Base-by-base conservation (phyloP, 164 flowering plant species). In the Nymphaea thermarum region DNA sequence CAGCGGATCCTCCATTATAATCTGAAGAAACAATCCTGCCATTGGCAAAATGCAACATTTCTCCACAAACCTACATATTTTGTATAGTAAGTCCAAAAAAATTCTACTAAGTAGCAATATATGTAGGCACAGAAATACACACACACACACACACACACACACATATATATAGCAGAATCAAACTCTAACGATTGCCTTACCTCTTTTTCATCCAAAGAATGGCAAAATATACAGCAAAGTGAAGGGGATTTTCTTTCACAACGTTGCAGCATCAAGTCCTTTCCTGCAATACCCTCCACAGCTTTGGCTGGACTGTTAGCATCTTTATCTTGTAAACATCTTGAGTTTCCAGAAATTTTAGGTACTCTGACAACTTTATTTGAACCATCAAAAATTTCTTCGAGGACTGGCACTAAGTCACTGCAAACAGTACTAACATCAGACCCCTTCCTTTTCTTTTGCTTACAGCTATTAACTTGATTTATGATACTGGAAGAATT, bases 41-140 rank as follows among this genome's bases (percentile, higher is more conserved):
- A 66, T 84, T 73, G 36, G 73, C 73, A 74, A 88, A 90, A 76
- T 86, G 91, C 64, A 86, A 67, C 85, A 92, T 88, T 77, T 76
- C 79, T 60, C 97, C 99, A 16, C 91, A 76, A 71, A 76, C 87
- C 99, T 95, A 78, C 65, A 51, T 25, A 15, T 51, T 51, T 51
- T 51, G 8, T 51, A 51, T 8, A 3, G 57, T 51, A 0, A 8
- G 57, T 15, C 8, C 57, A 8, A 8, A 51, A 25, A 15, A 51
- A 51, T 51, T 51, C 8, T 51, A 3, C 14, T 10, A 51, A 51
- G 57, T 51, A 5, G 14, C 57, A 51, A 51, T 25, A 25, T 25
- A 25, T 25, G 36, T 25, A 25, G 1, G 36, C 36, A 25, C 36
- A 25, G n/a, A n/a, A 25, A 25, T 25, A 25, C 36, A 25, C 36